A percentile compares a stretch with the other conserved stretches of the same genome.
Conservation (phyloP, 306 rosid species). For the Begonia loranthoides region DNA sequence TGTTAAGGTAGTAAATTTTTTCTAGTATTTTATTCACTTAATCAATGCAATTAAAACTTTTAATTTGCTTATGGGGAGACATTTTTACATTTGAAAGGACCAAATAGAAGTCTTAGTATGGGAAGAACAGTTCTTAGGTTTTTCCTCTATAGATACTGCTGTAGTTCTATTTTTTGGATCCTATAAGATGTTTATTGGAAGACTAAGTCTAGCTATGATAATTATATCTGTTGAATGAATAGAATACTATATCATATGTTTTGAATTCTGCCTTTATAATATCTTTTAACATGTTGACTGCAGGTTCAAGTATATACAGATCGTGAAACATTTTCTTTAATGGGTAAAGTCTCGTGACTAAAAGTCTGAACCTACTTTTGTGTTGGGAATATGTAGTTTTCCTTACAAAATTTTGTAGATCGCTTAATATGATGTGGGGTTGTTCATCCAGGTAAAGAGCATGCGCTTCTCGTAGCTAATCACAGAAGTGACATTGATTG, state of each 20-base stretch:
- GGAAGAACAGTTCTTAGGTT: too few relatives aligned
- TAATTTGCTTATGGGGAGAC: background rate
- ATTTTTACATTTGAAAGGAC: too few relatives aligned
- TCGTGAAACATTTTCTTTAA: constrained; percentile 41
- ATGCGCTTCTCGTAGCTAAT: constrained; percentile 71
- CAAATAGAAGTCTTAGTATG: too few relatives aligned
- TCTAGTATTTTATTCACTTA: background rate
- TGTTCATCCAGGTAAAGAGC: constrained; percentile 68
- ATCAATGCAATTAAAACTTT: background rate
- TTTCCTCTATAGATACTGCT: too few relatives aligned
- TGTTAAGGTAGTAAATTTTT: constrained; percentile 4
- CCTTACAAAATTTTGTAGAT: constrained; percentile 1
- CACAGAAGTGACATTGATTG: constrained; percentile 93
- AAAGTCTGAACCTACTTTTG: background rate
- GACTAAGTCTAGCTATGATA: too few relatives aligned
- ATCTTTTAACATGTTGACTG: constrained; percentile 19
- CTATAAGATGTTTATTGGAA: too few relatives aligned
- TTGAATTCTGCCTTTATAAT: background rate
- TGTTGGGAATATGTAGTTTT: too few relatives aligned
- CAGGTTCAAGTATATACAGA: constrained; percentile 73
- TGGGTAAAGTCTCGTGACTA: constrained; percentile 43
- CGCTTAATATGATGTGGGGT: constrained; percentile 9
- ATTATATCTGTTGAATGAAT: too few relatives aligned
- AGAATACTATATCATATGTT: background rate
- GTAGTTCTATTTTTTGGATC: too few relatives aligned